Conservation (phyloP, 169 alveolate species). For the Plasmodium knowlesi region DNA sequence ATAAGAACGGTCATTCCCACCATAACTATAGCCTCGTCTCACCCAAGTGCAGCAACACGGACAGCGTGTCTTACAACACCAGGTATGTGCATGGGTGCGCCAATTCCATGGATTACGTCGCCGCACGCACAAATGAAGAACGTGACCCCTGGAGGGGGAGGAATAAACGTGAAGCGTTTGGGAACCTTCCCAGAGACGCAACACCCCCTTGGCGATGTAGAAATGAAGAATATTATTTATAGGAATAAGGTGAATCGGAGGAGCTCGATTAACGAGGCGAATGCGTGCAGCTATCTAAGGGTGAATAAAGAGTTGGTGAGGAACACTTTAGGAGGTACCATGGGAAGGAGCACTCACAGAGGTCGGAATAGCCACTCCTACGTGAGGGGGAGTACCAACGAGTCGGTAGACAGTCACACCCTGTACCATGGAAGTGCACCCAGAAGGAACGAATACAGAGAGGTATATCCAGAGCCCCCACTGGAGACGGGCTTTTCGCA, state of each 20-base stretch:
- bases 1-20: neutral
- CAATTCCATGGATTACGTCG: neutral
- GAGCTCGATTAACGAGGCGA: neutral
- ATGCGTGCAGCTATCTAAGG: neutral
- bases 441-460: neutral
- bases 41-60: neutral
- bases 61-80: neutral
- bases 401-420: neutral
- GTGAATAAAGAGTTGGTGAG: neutral
- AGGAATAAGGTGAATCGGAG: neutral
- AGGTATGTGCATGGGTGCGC: neutral
- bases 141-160: neutral
- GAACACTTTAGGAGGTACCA: neutral
- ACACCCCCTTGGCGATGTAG: neutral
- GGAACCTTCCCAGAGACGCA: neutral
- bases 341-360: neutral
- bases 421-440: neutral
- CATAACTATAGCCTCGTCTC: neutral
- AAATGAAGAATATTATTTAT: neutral
- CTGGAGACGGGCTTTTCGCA: neutral
- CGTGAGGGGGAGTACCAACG: neutral
- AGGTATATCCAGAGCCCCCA: neutral
- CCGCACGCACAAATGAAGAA: neutral
- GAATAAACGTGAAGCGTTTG: neutral
- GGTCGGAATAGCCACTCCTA: neutral